Evolutionary conservation across 2,329 filamentous ascomycete species (phyloP).

Genomic region (Aspergillus flavus): DNA sequence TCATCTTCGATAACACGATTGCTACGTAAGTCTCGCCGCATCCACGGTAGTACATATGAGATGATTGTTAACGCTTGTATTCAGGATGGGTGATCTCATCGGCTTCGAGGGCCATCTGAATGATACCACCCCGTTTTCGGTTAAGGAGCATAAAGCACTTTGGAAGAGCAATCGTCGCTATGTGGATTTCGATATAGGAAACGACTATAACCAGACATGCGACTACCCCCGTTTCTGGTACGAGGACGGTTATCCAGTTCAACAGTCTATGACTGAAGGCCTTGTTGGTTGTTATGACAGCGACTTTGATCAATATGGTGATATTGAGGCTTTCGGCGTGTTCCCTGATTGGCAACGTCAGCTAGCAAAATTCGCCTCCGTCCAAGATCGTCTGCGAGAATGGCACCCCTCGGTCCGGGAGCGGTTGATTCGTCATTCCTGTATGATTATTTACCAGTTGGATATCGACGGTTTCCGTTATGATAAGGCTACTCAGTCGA

Average conservation of each 20-base stretch:
- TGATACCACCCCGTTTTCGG: constrained; percentile 57
- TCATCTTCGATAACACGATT: constrained; percentile 67
- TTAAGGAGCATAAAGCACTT: constrained; percentile 59
- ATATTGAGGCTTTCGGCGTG: constrained; percentile 65
- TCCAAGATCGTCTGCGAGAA: constrained; percentile 67
- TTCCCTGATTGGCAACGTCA: constrained; percentile 66
- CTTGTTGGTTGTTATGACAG: constrained; percentile 63
- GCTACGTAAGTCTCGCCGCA: constrained; percentile 52
- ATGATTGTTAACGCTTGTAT: not conserved
- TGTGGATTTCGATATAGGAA: constrained; percentile 59
- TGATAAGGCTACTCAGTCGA: constrained; percentile 67
- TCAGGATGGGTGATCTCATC: constrained; percentile 60
- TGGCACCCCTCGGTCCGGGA: constrained; percentile 62
- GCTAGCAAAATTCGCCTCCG: constrained; percentile 66
- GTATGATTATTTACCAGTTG: constrained; percentile 63
- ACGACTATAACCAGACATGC: constrained; percentile 57
- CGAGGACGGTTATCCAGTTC: constrained; percentile 57
- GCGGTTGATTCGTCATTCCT: constrained; percentile 63
- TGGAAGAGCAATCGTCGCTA: constrained; percentile 61
- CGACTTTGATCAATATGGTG: constrained; percentile 67
- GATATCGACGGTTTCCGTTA: constrained; percentile 69
- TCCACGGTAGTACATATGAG: no score
- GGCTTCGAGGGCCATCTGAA: constrained; percentile 65
- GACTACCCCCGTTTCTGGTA: constrained; percentile 65
- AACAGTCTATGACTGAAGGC: constrained; percentile 48